Conservation (phyloP, 163 green algal species). For the Coccomyxa subellipsoidea region DNA sequence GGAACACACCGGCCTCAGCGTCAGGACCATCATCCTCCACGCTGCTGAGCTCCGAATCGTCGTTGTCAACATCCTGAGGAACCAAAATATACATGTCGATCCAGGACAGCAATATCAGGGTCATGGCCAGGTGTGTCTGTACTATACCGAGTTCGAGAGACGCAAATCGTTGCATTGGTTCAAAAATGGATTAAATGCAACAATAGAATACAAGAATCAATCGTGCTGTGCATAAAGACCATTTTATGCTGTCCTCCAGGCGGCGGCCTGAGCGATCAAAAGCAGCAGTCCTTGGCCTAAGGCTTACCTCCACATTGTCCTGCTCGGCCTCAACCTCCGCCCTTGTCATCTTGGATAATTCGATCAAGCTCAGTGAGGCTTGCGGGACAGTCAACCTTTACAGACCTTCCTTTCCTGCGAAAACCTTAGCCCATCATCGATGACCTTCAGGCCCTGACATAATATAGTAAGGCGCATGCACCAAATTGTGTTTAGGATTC, state of each 20-base stretch:
- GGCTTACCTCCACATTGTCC: slow-evolving; percentile 59
- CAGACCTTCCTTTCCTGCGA: too few species aligned
- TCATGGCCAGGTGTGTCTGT: neutral
- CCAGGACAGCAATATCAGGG: neutral
- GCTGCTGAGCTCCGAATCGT: slow-evolving; percentile 46
- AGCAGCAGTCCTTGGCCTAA: neutral
- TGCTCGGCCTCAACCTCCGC: slow-evolving; percentile 50
- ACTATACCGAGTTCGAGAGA: neutral
- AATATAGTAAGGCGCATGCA: neutral
- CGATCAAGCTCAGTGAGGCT: too few species aligned
- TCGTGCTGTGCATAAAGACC: neutral
- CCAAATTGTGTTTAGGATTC: too few species aligned
- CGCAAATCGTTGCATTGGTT: neutral
- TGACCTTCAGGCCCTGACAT: neutral
- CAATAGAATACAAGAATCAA: neutral
- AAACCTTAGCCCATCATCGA: too few species aligned
- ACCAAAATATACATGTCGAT: neutral
- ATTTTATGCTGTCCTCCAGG: neutral
- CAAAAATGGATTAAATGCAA: neutral
- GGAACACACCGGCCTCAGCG: neutral
- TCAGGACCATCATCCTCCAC: neutral
- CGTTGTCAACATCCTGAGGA: slow-evolving; percentile 51
- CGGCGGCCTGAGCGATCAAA: neutral
- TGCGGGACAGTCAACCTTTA: too few species aligned
- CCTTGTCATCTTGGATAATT: slow-evolving; percentile 46